phyloP scores from a whole-genome alignment of 352 stramenopile species.

The Pythium sukuiense region DNA sequence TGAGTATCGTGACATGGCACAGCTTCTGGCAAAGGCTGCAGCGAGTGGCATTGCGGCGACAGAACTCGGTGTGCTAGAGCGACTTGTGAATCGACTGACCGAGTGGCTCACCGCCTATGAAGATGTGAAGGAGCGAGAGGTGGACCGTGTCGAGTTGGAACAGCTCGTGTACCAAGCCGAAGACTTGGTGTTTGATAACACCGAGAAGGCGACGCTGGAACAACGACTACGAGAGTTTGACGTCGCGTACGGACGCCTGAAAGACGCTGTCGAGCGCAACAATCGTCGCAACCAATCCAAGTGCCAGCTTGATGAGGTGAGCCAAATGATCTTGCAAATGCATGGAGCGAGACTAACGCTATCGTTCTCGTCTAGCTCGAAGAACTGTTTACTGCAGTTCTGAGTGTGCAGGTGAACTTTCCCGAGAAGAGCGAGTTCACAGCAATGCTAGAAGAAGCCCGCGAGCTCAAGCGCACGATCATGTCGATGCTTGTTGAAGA shows the following conservation, averaged over 20 bases:
- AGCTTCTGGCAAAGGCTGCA: constrained; percentile 30
- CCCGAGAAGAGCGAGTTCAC: constrained; percentile 51
- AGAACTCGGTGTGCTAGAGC: constrained; percentile 56
- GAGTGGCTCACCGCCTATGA: constrained; percentile 51
- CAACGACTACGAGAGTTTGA: constrained; percentile 54
- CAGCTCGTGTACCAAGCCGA: constrained; percentile 58
- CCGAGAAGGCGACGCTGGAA: constrained; percentile 39
- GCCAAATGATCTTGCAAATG: not conserved
- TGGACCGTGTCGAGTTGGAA: constrained; percentile 51
- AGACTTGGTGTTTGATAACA: constrained; percentile 49
- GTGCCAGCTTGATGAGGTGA: constrained; percentile 53
- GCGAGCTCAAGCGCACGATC: constrained; percentile 62
- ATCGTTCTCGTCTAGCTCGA: constrained; percentile 31
- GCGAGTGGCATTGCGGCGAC: constrained; percentile 33
- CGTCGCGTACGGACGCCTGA: constrained; percentile 54
- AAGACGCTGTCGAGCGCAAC: constrained; percentile 63
- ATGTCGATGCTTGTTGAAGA: constrained; percentile 67
- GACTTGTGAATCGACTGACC: constrained; percentile 52
- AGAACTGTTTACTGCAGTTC: constrained; percentile 41
- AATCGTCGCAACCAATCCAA: constrained; percentile 69
- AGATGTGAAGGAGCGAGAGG: constrained; percentile 27
- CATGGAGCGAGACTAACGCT: not conserved
- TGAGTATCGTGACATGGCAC: constrained; percentile 48
- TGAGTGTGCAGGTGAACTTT: constrained; percentile 57
- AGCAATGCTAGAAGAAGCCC: constrained; percentile 59